These are phyloP conservation scores for Mortierella sp. DNA, from an alignment of 371 early-diverging fungal genomes.

Conservation along the genomic window DNA sequence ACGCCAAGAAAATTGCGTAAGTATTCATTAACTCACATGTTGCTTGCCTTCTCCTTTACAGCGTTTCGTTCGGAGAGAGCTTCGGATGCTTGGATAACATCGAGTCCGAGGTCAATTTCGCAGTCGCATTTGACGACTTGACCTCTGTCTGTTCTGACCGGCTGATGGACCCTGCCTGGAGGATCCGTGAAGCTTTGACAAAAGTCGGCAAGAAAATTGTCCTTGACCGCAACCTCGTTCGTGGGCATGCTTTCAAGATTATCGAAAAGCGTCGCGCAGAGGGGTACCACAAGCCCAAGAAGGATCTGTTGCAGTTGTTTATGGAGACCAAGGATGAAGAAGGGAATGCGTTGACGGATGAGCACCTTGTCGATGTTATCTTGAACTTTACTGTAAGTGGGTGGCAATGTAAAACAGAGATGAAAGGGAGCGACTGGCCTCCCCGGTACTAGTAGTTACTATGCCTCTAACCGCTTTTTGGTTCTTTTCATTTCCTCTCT, in stretches of 20 bases:
- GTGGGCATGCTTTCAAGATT: neutral
- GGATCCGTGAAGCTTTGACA: conserved; percentile 20
- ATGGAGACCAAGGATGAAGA: conserved; percentile 66
- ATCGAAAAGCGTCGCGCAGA: conserved; percentile 33
- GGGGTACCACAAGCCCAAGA: conserved; percentile 51
- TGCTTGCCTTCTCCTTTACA: conserved; percentile 19
- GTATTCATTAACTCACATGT: conserved; percentile 13
- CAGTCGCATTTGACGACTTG: conserved; percentile 21
- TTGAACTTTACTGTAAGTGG: conserved; percentile 67
- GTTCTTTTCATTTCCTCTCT: neutral
- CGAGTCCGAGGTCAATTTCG: conserved; percentile 10
- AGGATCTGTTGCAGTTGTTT: conserved; percentile 71
- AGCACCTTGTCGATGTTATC: conserved; percentile 69
- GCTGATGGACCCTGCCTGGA: conserved; percentile 27
- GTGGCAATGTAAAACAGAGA: too few species aligned
- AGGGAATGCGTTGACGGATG: conserved; percentile 61
- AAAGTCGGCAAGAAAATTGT: conserved; percentile 5
- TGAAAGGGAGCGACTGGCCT: too few species aligned
- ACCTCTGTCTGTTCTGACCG: conserved; percentile 7
- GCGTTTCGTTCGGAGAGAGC: conserved; percentile 37
- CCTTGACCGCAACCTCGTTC: neutral
- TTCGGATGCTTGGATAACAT: conserved; percentile 36
- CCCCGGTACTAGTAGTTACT: too few species aligned
- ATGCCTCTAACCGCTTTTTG: too few species aligned
- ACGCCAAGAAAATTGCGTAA: neutral